Evolutionary conservation across 202 grass and related monocot genomes (phyloP).

Genomic region (Digitaria exilis): DNA sequence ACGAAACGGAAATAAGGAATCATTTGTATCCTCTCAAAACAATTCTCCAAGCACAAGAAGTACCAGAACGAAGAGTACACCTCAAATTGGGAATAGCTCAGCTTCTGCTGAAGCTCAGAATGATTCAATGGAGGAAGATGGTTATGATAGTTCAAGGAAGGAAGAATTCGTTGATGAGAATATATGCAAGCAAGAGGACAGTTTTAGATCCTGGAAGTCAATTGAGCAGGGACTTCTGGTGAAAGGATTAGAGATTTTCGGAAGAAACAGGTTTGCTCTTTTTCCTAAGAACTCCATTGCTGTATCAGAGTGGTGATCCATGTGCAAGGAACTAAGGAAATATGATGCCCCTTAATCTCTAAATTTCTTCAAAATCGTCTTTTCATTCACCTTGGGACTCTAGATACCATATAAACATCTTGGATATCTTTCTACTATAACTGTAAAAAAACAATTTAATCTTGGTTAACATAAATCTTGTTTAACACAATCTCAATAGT

Average conservation of each 20-base stretch:
- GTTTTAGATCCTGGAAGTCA: conserved; percentile 64
- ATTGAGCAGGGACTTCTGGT: conserved; percentile 89
- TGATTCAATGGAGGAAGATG: conserved; percentile 61
- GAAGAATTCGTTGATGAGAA: conserved; percentile 81
- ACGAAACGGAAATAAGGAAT: conserved; percentile 65
- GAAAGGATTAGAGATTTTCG: conserved; percentile 94
- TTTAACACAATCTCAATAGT: conserved; percentile 13
- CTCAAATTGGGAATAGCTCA: conserved; percentile 51
- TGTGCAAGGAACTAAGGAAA: conserved; percentile 1
- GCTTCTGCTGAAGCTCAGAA: conserved; percentile 54
- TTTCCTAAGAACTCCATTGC: conserved; percentile 8
- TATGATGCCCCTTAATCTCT: not conserved
- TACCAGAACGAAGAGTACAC: conserved; percentile 44
- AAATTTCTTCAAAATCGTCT: conserved; percentile 16
- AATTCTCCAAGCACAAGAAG: conserved; percentile 68
- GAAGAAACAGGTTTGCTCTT: conserved; percentile 70
- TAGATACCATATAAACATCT: conserved; percentile 6
- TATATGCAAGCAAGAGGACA: conserved; percentile 57
- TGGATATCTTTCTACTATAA: not conserved
- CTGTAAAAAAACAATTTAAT: not conserved
- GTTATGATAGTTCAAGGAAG: conserved; percentile 65
- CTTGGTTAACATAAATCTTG: conserved; percentile 23
- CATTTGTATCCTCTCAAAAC: conserved; percentile 44
- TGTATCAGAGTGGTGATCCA: not conserved
- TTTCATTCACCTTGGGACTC: not conserved